Conservation (phyloP, 2,329 filamentous ascomycete genomes). For the Verticillium longisporum region DNA sequence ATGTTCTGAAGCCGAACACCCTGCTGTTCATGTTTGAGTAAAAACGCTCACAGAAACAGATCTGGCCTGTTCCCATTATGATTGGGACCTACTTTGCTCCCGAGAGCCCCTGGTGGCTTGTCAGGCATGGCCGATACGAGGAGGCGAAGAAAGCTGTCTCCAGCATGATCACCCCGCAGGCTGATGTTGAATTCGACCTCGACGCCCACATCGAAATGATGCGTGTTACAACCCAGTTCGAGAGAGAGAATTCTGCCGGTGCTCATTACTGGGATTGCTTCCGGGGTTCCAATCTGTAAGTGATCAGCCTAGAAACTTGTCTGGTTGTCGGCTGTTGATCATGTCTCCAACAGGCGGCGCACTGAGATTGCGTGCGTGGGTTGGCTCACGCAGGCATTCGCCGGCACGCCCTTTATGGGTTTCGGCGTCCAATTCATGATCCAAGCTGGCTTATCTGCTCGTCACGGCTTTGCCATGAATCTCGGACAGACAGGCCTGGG, state of each 20-base stretch:
- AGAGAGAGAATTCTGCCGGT: slow-evolving; percentile 22
- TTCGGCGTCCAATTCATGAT: slow-evolving; percentile 29
- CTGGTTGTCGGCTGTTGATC: not conserved
- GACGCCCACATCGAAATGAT: slow-evolving; percentile 33
- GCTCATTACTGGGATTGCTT: slow-evolving; percentile 34
- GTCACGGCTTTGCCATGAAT: slow-evolving; percentile 16
- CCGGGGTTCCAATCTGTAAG: slow-evolving; percentile 27
- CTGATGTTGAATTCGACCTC: slow-evolving; percentile 17
- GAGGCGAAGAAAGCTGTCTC: slow-evolving; percentile 19
- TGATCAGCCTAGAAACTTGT: not conserved
- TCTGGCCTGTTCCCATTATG: slow-evolving; percentile 31
- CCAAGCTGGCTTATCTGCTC: slow-evolving; percentile 20
- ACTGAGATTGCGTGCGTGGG: slow-evolving; percentile 27
- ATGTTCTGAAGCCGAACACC: not conserved
- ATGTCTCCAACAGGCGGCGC: slow-evolving; percentile 25
- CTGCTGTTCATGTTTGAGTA: not conserved
- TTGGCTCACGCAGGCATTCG: slow-evolving; percentile 20
- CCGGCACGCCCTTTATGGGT: slow-evolving; percentile 20
- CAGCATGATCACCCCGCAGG: slow-evolving; percentile 16
- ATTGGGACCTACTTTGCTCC: slow-evolving; percentile 27
- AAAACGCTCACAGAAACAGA: not conserved
- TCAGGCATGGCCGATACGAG: slow-evolving; percentile 29
- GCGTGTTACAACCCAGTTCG: slow-evolving; percentile 31
- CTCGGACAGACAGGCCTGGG: slow-evolving; percentile 25
- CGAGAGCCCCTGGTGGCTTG: slow-evolving; percentile 39